Base-by-base conservation (phyloP, 1,284 basidiomycete species). In the Marasmius oreades region DNA sequence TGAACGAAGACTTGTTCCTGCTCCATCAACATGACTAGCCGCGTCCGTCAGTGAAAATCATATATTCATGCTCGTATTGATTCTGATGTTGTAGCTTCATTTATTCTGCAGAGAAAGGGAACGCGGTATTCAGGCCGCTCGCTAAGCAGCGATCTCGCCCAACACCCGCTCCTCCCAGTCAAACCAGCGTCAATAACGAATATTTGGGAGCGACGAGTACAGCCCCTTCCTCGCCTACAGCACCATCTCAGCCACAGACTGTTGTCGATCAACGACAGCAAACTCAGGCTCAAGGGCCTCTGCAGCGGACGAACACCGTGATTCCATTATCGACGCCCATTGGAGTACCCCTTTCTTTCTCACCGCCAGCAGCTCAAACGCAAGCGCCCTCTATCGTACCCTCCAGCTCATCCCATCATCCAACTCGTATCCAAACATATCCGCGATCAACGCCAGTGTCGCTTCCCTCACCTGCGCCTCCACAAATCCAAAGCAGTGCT, bases 111-210 rank as follows among this genome's bases (percentile, higher is more conserved):
- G 88, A 90, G 66, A 90, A 90, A 67, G 88, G 88, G 18, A 75
- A 78, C 11, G 78, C 84, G 11, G 70, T 89, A 58, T 90, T 90
- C 64, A 81, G 77, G 63, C 88, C 88, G 24, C 75, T 87, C 7
- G 74, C 75, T 11, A 86, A 84, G 65, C 72, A 78, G 6, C 75
- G 82, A 57, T 64, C 76, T 2, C 80, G 64, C 22, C 59, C 67
- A 46, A 51, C 57, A 24, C 31, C 59, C 33, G 44, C 56, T 51
- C 28, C 10, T 31, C 57, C 56, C 57, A 56, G 57, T 59, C 50
- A 58, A 52, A 52, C 39, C 39, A 57, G 54, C 51, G 52, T 53
- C 12, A 18, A 10, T 45, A 52, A 46, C 22, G 34, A 42, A 42
- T 42, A 8, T 42, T 16, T 7, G 39, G 20, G 39, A n/a, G 6